These are phyloP conservation scores for Coleophoma eucalyptorum DNA, from an alignment of 2,329 filamentous ascomycete genomes.

Conservation along the genomic window DNA sequence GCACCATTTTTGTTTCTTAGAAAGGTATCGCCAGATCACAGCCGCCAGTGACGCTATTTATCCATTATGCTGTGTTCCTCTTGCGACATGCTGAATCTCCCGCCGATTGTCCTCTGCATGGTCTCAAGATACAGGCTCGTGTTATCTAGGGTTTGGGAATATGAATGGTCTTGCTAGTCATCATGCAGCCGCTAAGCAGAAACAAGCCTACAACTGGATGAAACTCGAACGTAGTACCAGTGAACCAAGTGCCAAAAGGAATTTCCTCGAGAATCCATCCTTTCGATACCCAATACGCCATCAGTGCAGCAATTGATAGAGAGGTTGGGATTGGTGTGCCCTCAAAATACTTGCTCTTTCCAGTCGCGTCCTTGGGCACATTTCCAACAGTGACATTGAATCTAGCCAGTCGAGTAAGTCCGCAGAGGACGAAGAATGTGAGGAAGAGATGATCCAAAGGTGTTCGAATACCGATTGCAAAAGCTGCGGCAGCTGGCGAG, in stretches of 20 bases:
- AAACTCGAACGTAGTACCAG: constrained; percentile 70
- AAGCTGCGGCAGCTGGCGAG: constrained; percentile 81
- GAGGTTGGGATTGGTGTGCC: constrained; percentile 94
- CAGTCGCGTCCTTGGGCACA: constrained; percentile 85
- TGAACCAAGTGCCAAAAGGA: constrained; percentile 68
- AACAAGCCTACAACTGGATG: constrained; percentile 82
- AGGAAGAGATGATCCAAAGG: constrained; percentile 75
- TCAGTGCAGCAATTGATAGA: constrained; percentile 72
- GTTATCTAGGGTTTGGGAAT: constrained; percentile 77
- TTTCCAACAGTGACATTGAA: constrained; percentile 95
- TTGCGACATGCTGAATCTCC: too few species aligned
- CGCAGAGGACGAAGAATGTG: constrained; percentile 89
- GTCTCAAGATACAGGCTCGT: too few species aligned
- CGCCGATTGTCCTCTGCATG: too few species aligned
- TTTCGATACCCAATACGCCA: constrained; percentile 84
- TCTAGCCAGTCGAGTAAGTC: constrained; percentile 85
- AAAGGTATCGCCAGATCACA: too few species aligned
- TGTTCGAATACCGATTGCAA: constrained; percentile 85
- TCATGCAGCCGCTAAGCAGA: constrained; percentile 83
- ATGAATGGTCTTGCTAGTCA: constrained; percentile 93
- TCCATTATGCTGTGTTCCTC: too few species aligned
- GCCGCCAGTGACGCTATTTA: too few species aligned
- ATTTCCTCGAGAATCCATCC: constrained; percentile 76
- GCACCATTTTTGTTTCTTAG: too few species aligned
- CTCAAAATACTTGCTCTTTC: constrained; percentile 95